Percentiles rank a stretch among this genome's conserved stretches.
Evolutionary conservation across 1,139 yeast genomes (phyloP).

Genomic region (Yamadazyma conglobata): DNA sequence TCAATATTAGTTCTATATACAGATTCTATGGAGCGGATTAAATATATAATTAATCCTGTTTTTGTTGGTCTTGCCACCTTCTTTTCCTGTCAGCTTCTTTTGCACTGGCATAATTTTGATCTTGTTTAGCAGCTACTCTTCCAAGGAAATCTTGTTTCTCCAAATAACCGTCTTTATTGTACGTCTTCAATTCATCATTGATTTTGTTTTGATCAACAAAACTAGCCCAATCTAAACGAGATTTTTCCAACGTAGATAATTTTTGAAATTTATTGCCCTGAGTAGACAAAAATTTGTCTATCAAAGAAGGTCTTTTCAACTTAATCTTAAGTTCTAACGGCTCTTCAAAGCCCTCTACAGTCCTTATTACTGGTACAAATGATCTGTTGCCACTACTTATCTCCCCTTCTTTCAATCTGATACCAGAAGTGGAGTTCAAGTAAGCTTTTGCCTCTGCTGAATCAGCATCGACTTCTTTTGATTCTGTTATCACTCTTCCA

Average conservation of each 20-base stretch:
- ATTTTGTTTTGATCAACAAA: slow-evolving; percentile 87
- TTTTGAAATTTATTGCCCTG: slow-evolving; percentile 49
- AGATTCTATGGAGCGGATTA: no score
- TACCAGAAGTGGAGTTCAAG: slow-evolving; percentile 45
- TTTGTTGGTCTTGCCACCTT: slow-evolving; percentile 24
- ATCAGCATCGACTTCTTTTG: slow-evolving; percentile 67
- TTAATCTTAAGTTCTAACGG: slow-evolving; percentile 32
- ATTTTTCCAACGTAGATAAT: slow-evolving; percentile 87
- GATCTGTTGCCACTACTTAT: slow-evolving; percentile 19
- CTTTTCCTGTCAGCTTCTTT: slow-evolving; percentile 37
- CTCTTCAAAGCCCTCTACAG: slow-evolving; percentile 31
- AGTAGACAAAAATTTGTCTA: slow-evolving; percentile 52
- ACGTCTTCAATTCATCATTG: slow-evolving; percentile 72
- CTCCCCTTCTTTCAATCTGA: slow-evolving; percentile 11
- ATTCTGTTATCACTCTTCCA: slow-evolving; percentile 75
- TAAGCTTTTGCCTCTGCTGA: slow-evolving; percentile 90
- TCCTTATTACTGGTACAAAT: slow-evolving; percentile 35
- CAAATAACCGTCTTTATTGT: slow-evolving; percentile 81
- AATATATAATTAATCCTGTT: slow-evolving; percentile 1
- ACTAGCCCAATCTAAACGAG: slow-evolving; percentile 92
- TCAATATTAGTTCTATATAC: no score
- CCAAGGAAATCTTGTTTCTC: slow-evolving; percentile 88
- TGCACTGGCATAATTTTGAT: slow-evolving; percentile 58
- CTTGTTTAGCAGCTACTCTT: slow-evolving; percentile 68
- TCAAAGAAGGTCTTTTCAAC: slow-evolving; percentile 69